These are phyloP conservation scores for Cryphonectria parasitica DNA, from an alignment of 2,329 filamentous ascomycete species.

Conservation along the genomic window DNA sequence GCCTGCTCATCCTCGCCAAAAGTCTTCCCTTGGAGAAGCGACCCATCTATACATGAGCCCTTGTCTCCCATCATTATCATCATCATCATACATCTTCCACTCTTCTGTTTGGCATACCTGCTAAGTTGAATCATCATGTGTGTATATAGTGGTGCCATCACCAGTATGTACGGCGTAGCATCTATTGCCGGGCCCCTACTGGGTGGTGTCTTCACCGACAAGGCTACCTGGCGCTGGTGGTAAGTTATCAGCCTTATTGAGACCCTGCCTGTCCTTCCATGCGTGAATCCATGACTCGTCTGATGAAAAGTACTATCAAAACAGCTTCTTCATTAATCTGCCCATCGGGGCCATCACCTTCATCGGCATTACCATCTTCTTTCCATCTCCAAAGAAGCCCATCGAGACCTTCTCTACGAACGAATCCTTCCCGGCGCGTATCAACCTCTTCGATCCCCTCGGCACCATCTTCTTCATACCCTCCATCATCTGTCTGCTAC, in stretches of 20 bases:
- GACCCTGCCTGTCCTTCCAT: not conserved
- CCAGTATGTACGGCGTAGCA: slow-evolving; percentile 49
- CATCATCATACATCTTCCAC: not conserved
- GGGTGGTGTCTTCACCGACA: slow-evolving; percentile 22
- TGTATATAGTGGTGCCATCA: slow-evolving; percentile 41
- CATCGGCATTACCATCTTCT: slow-evolving; percentile 22
- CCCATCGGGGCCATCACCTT: slow-evolving; percentile 32
- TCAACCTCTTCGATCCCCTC: slow-evolving; percentile 36
- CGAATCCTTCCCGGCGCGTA: not conserved
- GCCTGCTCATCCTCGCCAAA: slow-evolving; percentile 42
- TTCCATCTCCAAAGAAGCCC: slow-evolving; percentile 36
- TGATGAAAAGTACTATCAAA: not conserved
- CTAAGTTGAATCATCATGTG: slow-evolving; percentile 25
- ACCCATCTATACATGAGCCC: slow-evolving; percentile 22
- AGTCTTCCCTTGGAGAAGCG: slow-evolving; percentile 35
- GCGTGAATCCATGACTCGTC: not conserved
- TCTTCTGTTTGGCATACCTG: not conserved
- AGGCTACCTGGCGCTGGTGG: slow-evolving; percentile 32
- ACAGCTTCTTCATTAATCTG: slow-evolving; percentile 35
- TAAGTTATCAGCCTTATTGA: not conserved
- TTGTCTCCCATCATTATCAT: too few species aligned
- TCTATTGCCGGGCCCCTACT: slow-evolving; percentile 31
- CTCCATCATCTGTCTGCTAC: slow-evolving; percentile 43
- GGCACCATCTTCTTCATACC: slow-evolving; percentile 37
- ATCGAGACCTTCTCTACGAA: not conserved